These are phyloP conservation scores for Boletus pseudo-olivaceus DNA, from an alignment of 768 basidiomycete genomes.

Conservation along the genomic window DNA sequence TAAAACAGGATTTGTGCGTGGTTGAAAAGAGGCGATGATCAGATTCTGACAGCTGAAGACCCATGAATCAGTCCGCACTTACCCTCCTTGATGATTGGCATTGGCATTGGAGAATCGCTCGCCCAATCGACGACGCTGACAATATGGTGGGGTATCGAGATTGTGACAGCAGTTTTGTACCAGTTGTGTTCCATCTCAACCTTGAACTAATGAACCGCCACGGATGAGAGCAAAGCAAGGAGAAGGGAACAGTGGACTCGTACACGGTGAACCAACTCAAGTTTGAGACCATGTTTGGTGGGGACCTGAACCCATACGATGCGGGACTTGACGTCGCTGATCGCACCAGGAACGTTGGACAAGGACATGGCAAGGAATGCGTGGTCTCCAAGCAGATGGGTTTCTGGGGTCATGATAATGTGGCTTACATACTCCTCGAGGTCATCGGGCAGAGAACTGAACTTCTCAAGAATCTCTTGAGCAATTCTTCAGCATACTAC, in stretches of 20 bases:
- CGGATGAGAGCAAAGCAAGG: not conserved
- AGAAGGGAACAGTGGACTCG: not conserved
- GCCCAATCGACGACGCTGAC: conserved; percentile 95
- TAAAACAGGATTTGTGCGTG: not conserved
- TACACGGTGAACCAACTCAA: conserved; percentile 63
- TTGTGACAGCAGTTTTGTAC: conserved; percentile 89
- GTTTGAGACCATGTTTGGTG: conserved; percentile 52
- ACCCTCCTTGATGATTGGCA: conserved; percentile 14
- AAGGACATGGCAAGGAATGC: conserved; percentile 34
- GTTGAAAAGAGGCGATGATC: conserved; percentile 2
- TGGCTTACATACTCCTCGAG: conserved; percentile 48
- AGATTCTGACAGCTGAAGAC: conserved; percentile 1
- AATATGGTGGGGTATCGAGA: conserved; percentile 68
- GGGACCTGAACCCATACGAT: conserved; percentile 84
- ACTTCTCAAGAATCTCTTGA: conserved; percentile 77
- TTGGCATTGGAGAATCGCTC: conserved; percentile 60
- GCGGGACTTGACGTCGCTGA: conserved; percentile 76
- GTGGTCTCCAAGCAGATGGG: conserved; percentile 45
- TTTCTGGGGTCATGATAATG: conserved; percentile 43
- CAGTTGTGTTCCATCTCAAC: conserved; percentile 94
- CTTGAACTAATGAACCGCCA: conserved; percentile 69
- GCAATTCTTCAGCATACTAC: conserved; percentile 83
- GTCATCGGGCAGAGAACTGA: conserved; percentile 45
- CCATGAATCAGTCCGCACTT: conserved; percentile 4
- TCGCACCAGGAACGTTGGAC: conserved; percentile 61